Evolutionary conservation across 106 monocot species (phyloP).

Genomic region (Acorus gramineus): DNA sequence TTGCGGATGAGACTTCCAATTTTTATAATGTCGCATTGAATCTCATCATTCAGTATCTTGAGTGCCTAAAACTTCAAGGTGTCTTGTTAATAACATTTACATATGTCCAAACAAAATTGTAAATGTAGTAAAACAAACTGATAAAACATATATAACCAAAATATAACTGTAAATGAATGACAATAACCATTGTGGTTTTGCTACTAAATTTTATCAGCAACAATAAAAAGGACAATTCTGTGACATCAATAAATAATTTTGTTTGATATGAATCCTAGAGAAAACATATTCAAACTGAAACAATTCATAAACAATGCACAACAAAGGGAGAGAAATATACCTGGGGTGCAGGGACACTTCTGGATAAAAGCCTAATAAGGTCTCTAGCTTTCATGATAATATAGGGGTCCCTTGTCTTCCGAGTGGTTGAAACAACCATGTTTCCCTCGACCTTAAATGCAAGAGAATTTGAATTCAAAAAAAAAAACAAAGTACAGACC

Average conservation of each 20-base stretch:
- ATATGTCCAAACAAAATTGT: not conserved
- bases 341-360: constrained; percentile 96
- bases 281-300: no score
- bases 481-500: not conserved
- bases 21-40: constrained; percentile 93
- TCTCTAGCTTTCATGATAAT: constrained; percentile 92
- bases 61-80: constrained; percentile 49
- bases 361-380: constrained; percentile 87
- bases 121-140: not conserved
- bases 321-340: constrained; percentile 9
- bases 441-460: constrained; percentile 70
- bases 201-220: no score
- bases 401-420: constrained; percentile 86
- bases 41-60: constrained; percentile 91
- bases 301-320: no score
- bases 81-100: not conserved
- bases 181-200: no score
- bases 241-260: no score
- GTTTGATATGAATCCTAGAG: no score
- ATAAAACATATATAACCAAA: not conserved
- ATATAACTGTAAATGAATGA: no score
- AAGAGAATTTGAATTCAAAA: not conserved
- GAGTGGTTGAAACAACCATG: constrained; percentile 91
- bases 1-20: constrained; percentile 76
- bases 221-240: no score